A percentile compares a stretch with the other conserved stretches of the same genome.
phyloP scores from a whole-genome alignment of 495 filamentous ascomycete genomes.

The Acidomyces sp. region DNA sequence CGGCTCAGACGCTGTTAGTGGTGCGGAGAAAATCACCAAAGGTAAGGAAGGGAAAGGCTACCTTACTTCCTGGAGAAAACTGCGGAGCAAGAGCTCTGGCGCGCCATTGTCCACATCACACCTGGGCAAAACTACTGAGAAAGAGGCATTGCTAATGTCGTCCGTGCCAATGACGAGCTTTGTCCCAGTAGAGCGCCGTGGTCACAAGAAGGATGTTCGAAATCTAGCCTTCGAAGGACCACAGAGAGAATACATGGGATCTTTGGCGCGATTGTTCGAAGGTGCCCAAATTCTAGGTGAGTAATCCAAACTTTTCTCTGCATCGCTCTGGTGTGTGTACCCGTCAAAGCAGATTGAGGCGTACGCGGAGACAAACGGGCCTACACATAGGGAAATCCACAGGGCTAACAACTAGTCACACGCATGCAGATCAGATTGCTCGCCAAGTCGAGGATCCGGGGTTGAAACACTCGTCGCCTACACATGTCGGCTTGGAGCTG shows the following conservation, averaged over 20 bases:
- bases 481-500: constrained; percentile 86
- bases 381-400: too few species aligned
- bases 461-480: constrained; percentile 65
- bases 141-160: constrained; percentile 49
- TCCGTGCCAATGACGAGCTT: constrained; percentile 70
- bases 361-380: too few species aligned
- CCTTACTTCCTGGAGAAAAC: constrained; percentile 62
- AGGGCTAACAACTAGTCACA: constrained; percentile 3
- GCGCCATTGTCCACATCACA: constrained; percentile 33
- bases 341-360: too few species aligned
- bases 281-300: constrained; percentile 85
- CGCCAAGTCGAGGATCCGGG: constrained; percentile 92
- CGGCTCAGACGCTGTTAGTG: not conserved
- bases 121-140: constrained; percentile 31
- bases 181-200: constrained; percentile 16
- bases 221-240: constrained; percentile 62
- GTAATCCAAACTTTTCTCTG: constrained; percentile 25
- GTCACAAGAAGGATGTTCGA: constrained; percentile 6
- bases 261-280: constrained; percentile 84
- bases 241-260: constrained; percentile 78
- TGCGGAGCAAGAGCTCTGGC: constrained; percentile 78
- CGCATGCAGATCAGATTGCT: constrained; percentile 70
- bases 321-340: not conserved
- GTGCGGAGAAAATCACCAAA: constrained; percentile 43
- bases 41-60: constrained; percentile 34